Evolutionary conservation across 768 basidiomycete genomes (phyloP).

Genomic region (Filobasidium floriforme): DNA sequence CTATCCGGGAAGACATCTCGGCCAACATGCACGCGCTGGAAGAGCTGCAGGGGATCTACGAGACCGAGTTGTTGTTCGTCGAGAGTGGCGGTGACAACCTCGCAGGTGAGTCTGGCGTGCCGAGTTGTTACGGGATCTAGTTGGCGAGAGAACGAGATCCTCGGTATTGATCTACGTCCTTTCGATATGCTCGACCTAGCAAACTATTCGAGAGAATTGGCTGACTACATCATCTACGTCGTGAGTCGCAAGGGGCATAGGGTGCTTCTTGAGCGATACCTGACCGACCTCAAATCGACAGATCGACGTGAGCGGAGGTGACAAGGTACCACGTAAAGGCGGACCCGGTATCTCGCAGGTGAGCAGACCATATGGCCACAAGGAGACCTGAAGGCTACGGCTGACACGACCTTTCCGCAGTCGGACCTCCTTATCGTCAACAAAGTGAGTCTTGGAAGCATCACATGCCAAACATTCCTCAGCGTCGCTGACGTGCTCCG

Average conservation of each 20-base stretch:
- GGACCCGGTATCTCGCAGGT: constrained; percentile 82
- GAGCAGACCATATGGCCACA: background rate
- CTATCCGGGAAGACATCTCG: constrained; percentile 94
- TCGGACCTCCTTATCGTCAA: constrained; percentile 91
- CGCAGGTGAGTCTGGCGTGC: constrained; percentile 49
- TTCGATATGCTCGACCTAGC: constrained; percentile 46
- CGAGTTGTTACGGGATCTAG: too few species aligned
- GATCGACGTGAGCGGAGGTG: constrained; percentile 64
- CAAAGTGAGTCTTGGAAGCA: constrained; percentile 57
- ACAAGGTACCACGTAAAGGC: constrained; percentile 97
- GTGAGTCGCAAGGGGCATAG: constrained; percentile 47
- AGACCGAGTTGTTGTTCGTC: constrained; percentile 82
- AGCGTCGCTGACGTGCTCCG: background rate
- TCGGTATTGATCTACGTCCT: background rate
- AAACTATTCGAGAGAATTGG: constrained; percentile 91
- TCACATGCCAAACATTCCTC: background rate
- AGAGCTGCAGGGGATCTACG: constrained; percentile 81
- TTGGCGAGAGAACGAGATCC: background rate
- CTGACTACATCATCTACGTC: constrained; percentile 94
- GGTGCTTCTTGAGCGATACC: background rate
- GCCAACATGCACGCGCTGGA: constrained; percentile 96
- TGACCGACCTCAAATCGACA: background rate
- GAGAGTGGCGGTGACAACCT: constrained; percentile 96
- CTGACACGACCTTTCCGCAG: constrained; percentile 45
- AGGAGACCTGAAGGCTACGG: background rate